Conservation (phyloP, 202 grass and related monocot species). For the Brachypodium distachyon region DNA sequence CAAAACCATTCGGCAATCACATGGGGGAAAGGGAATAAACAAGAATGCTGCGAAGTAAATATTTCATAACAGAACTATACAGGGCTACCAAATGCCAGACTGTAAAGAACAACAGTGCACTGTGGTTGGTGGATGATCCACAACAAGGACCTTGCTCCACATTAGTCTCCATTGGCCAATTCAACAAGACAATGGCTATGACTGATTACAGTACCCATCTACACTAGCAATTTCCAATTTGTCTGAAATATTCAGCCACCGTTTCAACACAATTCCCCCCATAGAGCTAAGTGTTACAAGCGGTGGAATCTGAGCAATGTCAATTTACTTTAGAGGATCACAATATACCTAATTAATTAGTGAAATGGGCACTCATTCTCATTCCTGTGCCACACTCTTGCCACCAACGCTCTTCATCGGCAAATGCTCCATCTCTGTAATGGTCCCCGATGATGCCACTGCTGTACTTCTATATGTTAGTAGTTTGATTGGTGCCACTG, state of each 20-base stretch:
- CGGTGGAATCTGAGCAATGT: neutral
- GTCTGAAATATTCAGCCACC: neutral
- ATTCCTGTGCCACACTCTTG: slow-evolving; percentile 56
- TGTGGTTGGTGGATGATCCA: neutral
- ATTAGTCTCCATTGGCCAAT: neutral
- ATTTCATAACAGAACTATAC: neutral
- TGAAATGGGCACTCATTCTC: neutral
- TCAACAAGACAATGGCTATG: neutral
- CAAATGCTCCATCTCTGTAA: slow-evolving; percentile 53
- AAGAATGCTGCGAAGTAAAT: neutral
- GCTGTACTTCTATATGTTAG: too few relatives aligned
- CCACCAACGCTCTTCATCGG: slow-evolving; percentile 34
- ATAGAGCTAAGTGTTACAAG: neutral
- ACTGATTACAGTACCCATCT: neutral
- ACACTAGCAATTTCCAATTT: slow-evolving; percentile 8
- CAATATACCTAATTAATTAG: slow-evolving; percentile 27
- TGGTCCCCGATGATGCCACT: neutral
- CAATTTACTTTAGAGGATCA: neutral
- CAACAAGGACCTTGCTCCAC: neutral
- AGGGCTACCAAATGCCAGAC: neutral
- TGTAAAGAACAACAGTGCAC: neutral
- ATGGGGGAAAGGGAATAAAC: neutral
- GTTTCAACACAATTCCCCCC: neutral
- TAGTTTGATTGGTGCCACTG: too few relatives aligned
- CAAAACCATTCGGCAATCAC: neutral